phyloP scores from a whole-genome alignment of 2,329 filamentous ascomycete species.

The Elsinoe ampelina region DNA sequence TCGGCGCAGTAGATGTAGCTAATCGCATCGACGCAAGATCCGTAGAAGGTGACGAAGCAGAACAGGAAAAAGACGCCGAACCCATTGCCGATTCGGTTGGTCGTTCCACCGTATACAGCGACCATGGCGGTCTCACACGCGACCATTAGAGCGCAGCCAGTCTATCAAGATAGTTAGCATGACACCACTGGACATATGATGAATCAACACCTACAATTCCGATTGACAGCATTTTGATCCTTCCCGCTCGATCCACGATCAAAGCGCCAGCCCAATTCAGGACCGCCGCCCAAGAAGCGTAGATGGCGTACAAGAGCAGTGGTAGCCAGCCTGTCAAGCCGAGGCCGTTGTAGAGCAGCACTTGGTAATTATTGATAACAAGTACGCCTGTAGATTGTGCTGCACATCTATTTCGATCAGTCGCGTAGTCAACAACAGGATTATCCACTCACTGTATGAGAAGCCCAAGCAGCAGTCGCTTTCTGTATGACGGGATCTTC shows the following conservation, averaged over 20 bases:
- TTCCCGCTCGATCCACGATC: not conserved
- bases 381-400: constrained; percentile 19
- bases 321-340: constrained; percentile 32
- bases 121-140: constrained; percentile 32
- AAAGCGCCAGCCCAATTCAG: not conserved
- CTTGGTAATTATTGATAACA: constrained; percentile 31
- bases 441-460: not conserved
- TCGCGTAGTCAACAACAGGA: constrained; percentile 22
- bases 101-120: constrained; percentile 28
- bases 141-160: not conserved
- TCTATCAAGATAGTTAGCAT: not conserved
- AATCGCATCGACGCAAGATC: constrained; percentile 38
- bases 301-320: constrained; percentile 36
- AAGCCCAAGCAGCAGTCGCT: not conserved
- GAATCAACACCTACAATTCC: constrained; percentile 24
- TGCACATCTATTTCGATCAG: constrained; percentile 22
- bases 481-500: not conserved
- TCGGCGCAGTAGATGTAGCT: constrained; percentile 40
- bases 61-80: constrained; percentile 35
- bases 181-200: not conserved
- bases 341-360: constrained; percentile 31
- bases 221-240: constrained; percentile 16
- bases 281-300: constrained; percentile 15
- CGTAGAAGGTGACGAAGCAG: constrained; percentile 34
- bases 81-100: constrained; percentile 27